Evolutionary conservation across 768 basidiomycete genomes (phyloP), one percentile per base, ranked within the genome.

Genomic region (Lactifluus rugatus): DNA sequence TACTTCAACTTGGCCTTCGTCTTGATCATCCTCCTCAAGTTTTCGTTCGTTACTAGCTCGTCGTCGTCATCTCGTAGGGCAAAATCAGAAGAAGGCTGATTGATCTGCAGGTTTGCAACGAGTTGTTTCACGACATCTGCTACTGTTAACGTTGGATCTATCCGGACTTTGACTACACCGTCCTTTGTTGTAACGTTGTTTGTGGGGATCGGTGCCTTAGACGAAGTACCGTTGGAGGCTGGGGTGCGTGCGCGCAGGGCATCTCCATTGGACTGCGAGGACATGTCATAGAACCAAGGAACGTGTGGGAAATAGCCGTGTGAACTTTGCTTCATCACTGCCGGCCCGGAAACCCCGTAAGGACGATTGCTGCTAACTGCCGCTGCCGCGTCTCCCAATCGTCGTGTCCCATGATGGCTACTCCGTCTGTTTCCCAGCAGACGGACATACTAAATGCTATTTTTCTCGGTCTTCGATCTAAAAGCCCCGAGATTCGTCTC

Each of bases 41-140:
- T 94, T 62, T 92, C 89, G 65, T 88, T 87, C 26, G 90, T 93
- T 17, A 96, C 85, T 48, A 94, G 71, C 63, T 89, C 89, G 59
- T 88, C 87, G 16, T 77, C 81, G 64, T 90, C 87, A 68, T 93
- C 90, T 64, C 92, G 78, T 58, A 95, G 70, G 1, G 90, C 87
- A 67, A 81, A 93, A 62, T 87, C 73, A 1, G 78, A 77, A 1
- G 88, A 78, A 0, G 86, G 78, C 39, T 89, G 89, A 57, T 81
- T 81, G 57, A 92, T 82, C 70, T 86, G 84, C 63, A 95, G 74
- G 71, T 84, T 92, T 63, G 84, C 72, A 65, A 89, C 91, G 10
- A 93, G 78, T 69, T 91, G 89, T 56, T 81, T 83, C 51, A 93
- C 79, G 56, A 93, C 91, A 68, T 93, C 90, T 52, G 87, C 83